A percentile compares a stretch with the other conserved stretches of the same genome.
Conservation (phyloP, 306 rosid genomes). For the Potentilla sterilis region DNA sequence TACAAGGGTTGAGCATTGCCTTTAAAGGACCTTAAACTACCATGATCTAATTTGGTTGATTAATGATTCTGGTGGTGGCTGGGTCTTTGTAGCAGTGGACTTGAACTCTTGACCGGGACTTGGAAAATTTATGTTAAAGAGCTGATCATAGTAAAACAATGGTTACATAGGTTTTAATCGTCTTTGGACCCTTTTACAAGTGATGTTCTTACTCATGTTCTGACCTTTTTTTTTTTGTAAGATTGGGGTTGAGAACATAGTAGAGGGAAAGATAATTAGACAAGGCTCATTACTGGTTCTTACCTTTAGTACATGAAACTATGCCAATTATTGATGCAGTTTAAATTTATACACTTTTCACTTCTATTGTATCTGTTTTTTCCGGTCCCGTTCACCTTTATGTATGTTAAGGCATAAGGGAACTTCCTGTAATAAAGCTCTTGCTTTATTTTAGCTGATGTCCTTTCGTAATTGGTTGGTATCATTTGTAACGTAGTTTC, state of each 20-base stretch:
- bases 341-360: not conserved
- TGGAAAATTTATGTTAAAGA: not conserved
- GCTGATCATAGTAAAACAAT: not conserved
- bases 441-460: not conserved
- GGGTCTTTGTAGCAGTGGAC: not conserved
- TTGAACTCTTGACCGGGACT: not conserved
- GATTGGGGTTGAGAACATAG: not conserved
- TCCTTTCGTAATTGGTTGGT: not conserved
- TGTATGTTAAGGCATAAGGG: not conserved
- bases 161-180: not conserved
- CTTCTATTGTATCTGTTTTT: not conserved
- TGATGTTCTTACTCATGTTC: not conserved
- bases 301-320: not conserved
- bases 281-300: not conserved
- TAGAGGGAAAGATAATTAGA: not conserved
- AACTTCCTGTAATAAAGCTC: not conserved
- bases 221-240: not conserved
- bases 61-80: not conserved
- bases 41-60: not conserved
- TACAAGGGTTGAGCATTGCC: no score
- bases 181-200: not conserved
- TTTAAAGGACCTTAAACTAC: no score
- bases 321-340: not conserved
- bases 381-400: not conserved
- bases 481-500: not conserved